phyloP scores from a whole-genome alignment of 2,329 filamentous ascomycete species.

The Fusarium nodosum region DNA sequence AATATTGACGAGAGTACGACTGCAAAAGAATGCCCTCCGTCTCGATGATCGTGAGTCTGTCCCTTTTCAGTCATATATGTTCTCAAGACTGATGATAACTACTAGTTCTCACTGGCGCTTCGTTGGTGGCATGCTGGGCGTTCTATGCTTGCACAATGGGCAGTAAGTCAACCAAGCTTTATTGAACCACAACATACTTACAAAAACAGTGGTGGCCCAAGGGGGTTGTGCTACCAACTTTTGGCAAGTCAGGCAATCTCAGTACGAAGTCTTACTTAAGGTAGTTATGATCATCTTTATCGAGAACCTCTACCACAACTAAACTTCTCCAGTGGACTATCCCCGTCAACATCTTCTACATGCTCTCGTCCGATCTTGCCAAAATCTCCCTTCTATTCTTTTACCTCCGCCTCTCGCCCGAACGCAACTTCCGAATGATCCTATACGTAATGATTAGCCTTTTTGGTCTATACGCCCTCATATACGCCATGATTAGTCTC shows the following conservation, averaged over 20 bases:
- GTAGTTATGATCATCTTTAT: constrained; percentile 9
- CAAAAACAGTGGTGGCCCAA: constrained; percentile 28
- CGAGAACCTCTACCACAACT: background rate
- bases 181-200: background rate
- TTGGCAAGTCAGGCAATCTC: constrained; percentile 36
- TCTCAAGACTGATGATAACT: background rate
- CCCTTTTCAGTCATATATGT: accelerated
- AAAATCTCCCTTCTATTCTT: constrained; percentile 46
- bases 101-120: constrained; percentile 36
- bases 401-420: constrained; percentile 42
- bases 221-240: constrained; percentile 41
- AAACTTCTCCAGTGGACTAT: constrained; percentile 37
- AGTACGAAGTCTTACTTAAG: constrained; percentile 36
- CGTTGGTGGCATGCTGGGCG: constrained; percentile 40
- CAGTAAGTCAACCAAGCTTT: constrained; percentile 14
- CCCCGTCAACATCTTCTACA: constrained; percentile 47
- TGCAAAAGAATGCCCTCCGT: constrained; percentile 38
- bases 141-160: constrained; percentile 47
- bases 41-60: constrained; percentile 22
- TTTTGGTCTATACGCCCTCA: constrained; percentile 36
- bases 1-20: constrained; percentile 26
- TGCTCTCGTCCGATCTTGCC: constrained; percentile 44
- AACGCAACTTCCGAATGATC: constrained; percentile 35
- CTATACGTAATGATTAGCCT: constrained; percentile 22
- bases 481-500: constrained; percentile 44